These are phyloP conservation scores for Annulohypoxylon maeteangense DNA, from an alignment of 495 filamentous ascomycete species.

Conservation along the genomic window DNA sequence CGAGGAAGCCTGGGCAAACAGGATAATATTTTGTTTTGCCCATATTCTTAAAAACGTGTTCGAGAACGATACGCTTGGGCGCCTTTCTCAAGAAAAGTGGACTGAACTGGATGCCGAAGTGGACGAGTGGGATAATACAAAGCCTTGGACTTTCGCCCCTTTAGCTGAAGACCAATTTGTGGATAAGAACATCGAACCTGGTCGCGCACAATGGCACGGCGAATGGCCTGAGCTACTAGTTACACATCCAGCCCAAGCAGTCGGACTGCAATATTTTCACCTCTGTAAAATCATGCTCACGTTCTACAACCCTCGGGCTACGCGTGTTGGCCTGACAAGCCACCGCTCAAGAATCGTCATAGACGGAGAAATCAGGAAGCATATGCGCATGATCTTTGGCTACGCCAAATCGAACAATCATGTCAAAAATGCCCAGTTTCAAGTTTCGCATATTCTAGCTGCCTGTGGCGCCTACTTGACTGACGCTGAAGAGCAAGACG, in stretches of 20 bases:
- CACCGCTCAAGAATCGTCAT: background rate
- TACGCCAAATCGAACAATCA: background rate
- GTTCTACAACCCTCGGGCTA: background rate
- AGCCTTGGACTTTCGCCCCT: background rate
- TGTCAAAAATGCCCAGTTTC: background rate
- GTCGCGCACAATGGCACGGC: background rate
- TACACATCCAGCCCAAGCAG: background rate
- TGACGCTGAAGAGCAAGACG: background rate
- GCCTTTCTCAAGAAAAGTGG: background rate
- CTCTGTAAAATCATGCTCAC: background rate
- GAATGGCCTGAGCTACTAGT: background rate
- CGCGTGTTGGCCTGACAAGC: background rate
- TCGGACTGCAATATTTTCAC: background rate
- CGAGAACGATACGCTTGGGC: background rate
- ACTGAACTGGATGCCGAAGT: background rate
- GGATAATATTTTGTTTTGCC: background rate
- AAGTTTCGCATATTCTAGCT: background rate
- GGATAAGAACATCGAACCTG: background rate
- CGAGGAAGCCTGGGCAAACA: background rate
- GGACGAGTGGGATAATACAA: background rate
- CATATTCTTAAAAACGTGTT: background rate
- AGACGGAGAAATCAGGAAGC: background rate
- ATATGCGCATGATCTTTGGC: background rate
- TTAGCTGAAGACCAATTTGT: background rate
- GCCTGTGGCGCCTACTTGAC: background rate